These are phyloP conservation scores for Rhynchosporium secalis DNA, from an alignment of 2,329 filamentous ascomycete species.

Conservation along the genomic window DNA sequence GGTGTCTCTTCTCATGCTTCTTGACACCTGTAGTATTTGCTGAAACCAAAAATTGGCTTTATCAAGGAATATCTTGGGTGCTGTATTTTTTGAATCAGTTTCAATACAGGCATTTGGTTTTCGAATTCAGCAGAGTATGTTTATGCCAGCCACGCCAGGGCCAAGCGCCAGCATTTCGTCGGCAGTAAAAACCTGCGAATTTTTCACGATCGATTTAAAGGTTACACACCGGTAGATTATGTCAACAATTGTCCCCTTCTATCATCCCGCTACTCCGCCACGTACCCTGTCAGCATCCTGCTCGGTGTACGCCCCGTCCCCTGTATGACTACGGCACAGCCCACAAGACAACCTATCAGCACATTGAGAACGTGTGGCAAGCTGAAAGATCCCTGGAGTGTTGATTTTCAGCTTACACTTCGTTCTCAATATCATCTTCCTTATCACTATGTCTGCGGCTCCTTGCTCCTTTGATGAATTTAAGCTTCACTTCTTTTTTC, in stretches of 20 bases:
- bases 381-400: slow-evolving; percentile 12
- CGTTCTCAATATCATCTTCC: slow-evolving; percentile 2
- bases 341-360: slow-evolving; percentile 3
- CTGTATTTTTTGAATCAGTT: too few species aligned
- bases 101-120: too few species aligned
- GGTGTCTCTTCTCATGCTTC: too few species aligned
- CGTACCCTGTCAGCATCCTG: background rate
- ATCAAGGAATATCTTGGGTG: too few species aligned
- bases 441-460: background rate
- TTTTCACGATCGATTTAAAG: background rate
- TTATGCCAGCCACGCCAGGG: too few species aligned
- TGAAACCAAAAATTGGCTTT: too few species aligned
- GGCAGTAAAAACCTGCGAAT: too few species aligned
- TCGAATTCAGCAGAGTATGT: too few species aligned
- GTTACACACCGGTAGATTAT: background rate
- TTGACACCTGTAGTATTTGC: too few species aligned
- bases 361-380: background rate
- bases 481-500: too few species aligned
- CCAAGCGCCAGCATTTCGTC: too few species aligned
- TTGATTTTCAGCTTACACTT: background rate
- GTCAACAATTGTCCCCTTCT: background rate
- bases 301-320: background rate
- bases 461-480: too few species aligned
- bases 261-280: background rate
- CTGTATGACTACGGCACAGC: background rate